Evolutionary conservation across 2,329 filamentous ascomycete genomes (phyloP).

Genomic region (Neurospora crassa): DNA sequence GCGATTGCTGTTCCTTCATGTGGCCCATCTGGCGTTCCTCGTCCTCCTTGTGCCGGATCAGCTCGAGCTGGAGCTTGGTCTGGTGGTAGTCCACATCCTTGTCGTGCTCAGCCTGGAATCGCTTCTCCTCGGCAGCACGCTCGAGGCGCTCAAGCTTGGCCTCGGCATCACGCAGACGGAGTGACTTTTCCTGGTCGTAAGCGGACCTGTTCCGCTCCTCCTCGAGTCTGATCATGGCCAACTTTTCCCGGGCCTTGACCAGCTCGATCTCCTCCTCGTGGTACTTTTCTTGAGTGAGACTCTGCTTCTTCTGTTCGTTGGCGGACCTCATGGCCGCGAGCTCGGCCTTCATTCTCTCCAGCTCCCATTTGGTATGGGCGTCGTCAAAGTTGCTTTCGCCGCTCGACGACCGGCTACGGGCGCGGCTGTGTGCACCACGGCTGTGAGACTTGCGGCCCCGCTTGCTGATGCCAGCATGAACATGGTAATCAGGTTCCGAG

Average conservation of each 20-base stretch:
- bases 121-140: background rate
- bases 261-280: constrained; percentile 36
- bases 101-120: background rate
- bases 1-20: constrained; percentile 9
- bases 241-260: constrained; percentile 34
- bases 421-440: constrained; percentile 26
- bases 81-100: background rate
- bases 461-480: constrained; percentile 21
- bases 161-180: background rate
- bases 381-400: constrained; percentile 23
- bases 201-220: constrained; percentile 22
- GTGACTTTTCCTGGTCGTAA: constrained; percentile 25
- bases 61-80: constrained; percentile 7
- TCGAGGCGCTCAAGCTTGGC: background rate
- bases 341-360: constrained; percentile 29
- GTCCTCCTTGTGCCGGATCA: constrained; percentile 3
- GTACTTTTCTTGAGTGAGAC: constrained; percentile 23
- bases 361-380: constrained; percentile 8
- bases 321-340: constrained; percentile 36
- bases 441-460: constrained; percentile 19
- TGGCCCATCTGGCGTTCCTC: background rate
- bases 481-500: constrained; percentile 15
- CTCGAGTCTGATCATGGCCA: constrained; percentile 33
- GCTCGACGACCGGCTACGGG: constrained; percentile 17
- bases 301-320: constrained; percentile 27